Evolutionary conservation across 2,329 filamentous ascomycete genomes (phyloP).

Genomic region (Cercospora sojina): DNA sequence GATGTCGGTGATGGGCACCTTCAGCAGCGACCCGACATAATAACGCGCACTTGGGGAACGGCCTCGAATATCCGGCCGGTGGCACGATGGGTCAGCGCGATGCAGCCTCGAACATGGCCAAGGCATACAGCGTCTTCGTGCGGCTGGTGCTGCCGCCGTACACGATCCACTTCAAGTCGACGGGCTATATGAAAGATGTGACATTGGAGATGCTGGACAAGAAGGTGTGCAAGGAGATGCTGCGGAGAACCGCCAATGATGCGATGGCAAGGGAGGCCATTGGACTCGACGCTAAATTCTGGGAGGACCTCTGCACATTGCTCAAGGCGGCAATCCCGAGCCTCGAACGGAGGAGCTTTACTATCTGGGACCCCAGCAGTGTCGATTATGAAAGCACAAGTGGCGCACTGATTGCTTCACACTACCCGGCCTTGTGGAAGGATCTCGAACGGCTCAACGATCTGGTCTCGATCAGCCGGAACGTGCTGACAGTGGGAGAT

Average conservation of each 20-base stretch:
- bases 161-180: constrained; percentile 59
- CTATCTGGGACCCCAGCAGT: constrained; percentile 56
- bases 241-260: constrained; percentile 58
- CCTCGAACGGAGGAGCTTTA: constrained; percentile 61
- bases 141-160: constrained; percentile 50
- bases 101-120: constrained; percentile 20
- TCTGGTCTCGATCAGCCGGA: constrained; percentile 61
- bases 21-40: constrained; percentile 4
- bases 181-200: constrained; percentile 59
- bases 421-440: constrained; percentile 58
- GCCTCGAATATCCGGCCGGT: background rate
- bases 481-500: constrained; percentile 61
- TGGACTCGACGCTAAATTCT: constrained; percentile 57
- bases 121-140: constrained; percentile 46
- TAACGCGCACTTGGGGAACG: background rate
- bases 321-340: constrained; percentile 61
- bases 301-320: constrained; percentile 59
- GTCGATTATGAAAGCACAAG: constrained; percentile 59
- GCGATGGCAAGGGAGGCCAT: constrained; percentile 55
- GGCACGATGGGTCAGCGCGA: constrained; percentile 3
- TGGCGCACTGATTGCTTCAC: constrained; percentile 60
- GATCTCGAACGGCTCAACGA: constrained; percentile 64
- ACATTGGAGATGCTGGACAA: constrained; percentile 58
- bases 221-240: constrained; percentile 57
- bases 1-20: background rate